These are phyloP conservation scores for Phyllosticta citriasiana DNA, from an alignment of 2,329 filamentous ascomycete species.

Conservation along the genomic window DNA sequence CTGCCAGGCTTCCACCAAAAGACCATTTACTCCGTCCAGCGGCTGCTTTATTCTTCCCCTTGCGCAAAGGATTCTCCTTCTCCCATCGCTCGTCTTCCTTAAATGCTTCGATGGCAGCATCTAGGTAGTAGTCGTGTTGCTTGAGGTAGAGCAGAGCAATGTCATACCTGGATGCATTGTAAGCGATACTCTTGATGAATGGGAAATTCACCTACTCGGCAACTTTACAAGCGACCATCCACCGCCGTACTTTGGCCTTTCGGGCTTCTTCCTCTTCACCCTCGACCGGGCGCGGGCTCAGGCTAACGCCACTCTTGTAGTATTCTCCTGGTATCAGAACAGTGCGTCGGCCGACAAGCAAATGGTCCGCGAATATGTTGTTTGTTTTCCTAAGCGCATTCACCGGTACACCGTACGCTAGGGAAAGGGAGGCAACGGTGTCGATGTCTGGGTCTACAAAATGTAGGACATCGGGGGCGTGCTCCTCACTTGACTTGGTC, in stretches of 20 bases:
- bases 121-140: constrained; percentile 57
- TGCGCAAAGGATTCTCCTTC: constrained; percentile 50
- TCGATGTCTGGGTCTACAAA: constrained; percentile 64
- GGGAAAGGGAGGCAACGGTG: constrained; percentile 55
- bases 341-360: constrained; percentile 59
- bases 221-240: constrained; percentile 68
- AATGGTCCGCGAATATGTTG: constrained; percentile 59
- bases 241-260: constrained; percentile 61
- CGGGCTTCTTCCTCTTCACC: constrained; percentile 63
- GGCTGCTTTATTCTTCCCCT: constrained; percentile 31
- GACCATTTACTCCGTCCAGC: constrained; percentile 25
- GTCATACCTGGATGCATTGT: constrained; percentile 46
- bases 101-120: constrained; percentile 53
- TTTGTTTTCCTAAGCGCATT: constrained; percentile 55
- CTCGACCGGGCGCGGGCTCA: constrained; percentile 62
- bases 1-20: constrained; percentile 24
- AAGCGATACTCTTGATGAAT: background rate
- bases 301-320: constrained; percentile 56
- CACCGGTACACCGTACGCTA: constrained; percentile 61
- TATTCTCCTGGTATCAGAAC: constrained; percentile 61
- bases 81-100: constrained; percentile 70
- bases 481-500: constrained; percentile 25
- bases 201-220: constrained; percentile 47
- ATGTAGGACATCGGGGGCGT: constrained; percentile 58
- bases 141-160: constrained; percentile 66